phyloP scores from a whole-genome alignment of 768 basidiomycete species.

The Termitomyces sp. region DNA sequence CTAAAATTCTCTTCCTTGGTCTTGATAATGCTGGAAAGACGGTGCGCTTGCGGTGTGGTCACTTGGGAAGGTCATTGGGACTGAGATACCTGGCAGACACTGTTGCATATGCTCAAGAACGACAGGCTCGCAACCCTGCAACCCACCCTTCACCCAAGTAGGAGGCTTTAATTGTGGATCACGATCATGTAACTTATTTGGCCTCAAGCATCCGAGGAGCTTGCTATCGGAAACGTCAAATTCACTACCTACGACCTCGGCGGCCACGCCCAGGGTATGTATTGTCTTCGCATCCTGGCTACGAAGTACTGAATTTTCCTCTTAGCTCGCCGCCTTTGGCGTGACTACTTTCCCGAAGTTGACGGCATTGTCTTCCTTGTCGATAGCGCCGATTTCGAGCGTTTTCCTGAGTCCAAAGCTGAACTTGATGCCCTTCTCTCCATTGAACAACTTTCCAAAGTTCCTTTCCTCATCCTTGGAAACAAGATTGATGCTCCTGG shows the following conservation, averaged over 20 bases:
- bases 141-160: slow-evolving; percentile 97
- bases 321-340: slow-evolving; percentile 93
- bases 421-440: slow-evolving; percentile 94
- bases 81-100: slow-evolving; percentile 50
- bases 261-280: slow-evolving; percentile 90
- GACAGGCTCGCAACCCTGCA: slow-evolving; percentile 96
- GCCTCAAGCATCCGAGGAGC: slow-evolving; percentile 87
- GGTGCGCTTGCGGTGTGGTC: slow-evolving; percentile 38
- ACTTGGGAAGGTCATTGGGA: neutral
- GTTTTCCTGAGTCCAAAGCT: slow-evolving; percentile 93
- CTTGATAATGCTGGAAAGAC: slow-evolving; percentile 99
- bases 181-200: slow-evolving; percentile 5
- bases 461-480: slow-evolving; percentile 96
- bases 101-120: slow-evolving; percentile 99
- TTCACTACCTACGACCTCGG: slow-evolving; percentile 99
- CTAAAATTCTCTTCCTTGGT: slow-evolving; percentile 98
- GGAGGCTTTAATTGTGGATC: slow-evolving; percentile 20
- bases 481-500: slow-evolving; percentile 99
- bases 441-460: slow-evolving; percentile 92
- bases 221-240: slow-evolving; percentile 98
- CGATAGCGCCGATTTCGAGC: slow-evolving; percentile 95
- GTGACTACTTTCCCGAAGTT: slow-evolving; percentile 99
- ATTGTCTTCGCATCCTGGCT: neutral
- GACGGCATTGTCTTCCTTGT: slow-evolving; percentile 99
- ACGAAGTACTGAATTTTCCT: neutral